Conservation (phyloP, 2,329 filamentous ascomycete genomes). For the Fusarium pseudograminearum region DNA sequence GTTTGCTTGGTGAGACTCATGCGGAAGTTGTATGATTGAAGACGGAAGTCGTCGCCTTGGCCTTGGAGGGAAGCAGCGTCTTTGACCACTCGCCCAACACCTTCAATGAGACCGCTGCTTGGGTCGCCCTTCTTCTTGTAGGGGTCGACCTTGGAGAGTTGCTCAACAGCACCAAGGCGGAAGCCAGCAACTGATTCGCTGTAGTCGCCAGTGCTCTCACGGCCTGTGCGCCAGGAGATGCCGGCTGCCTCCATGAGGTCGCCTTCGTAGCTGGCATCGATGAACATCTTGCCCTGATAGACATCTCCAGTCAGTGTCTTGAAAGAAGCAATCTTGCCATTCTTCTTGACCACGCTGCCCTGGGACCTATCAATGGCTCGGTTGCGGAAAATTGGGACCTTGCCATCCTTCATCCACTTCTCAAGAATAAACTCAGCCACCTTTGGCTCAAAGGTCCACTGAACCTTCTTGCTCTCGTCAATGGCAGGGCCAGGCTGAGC, state of each 20-base stretch:
- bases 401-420: slow-evolving; percentile 39
- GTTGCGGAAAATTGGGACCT: slow-evolving; percentile 36
- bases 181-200: slow-evolving; percentile 32
- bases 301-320: slow-evolving; percentile 22
- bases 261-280: slow-evolving; percentile 41
- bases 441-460: slow-evolving; percentile 43
- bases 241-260: slow-evolving; percentile 40
- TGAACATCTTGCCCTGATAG: slow-evolving; percentile 39
- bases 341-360: slow-evolving; percentile 27
- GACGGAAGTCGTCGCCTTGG: slow-evolving; percentile 21
- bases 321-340: slow-evolving; percentile 30
- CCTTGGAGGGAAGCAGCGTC: slow-evolving; percentile 12
- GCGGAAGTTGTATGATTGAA: slow-evolving; percentile 41
- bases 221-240: slow-evolving; percentile 33
- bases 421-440: slow-evolving; percentile 35
- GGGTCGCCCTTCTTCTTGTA: slow-evolving; percentile 25
- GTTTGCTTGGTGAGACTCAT: slow-evolving; percentile 26
- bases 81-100: slow-evolving; percentile 27
- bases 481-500: slow-evolving; percentile 40
- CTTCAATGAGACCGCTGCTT: slow-evolving; percentile 27
- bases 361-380: slow-evolving; percentile 25
- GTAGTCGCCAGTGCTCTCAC: slow-evolving; percentile 27
- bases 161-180: slow-evolving; percentile 3
- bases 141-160: slow-evolving; percentile 26
- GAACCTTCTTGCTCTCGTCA: slow-evolving; percentile 30